These are phyloP conservation scores for Colletotrichum sansevieriae DNA, from an alignment of 2,329 filamentous ascomycete genomes.

Conservation along the genomic window DNA sequence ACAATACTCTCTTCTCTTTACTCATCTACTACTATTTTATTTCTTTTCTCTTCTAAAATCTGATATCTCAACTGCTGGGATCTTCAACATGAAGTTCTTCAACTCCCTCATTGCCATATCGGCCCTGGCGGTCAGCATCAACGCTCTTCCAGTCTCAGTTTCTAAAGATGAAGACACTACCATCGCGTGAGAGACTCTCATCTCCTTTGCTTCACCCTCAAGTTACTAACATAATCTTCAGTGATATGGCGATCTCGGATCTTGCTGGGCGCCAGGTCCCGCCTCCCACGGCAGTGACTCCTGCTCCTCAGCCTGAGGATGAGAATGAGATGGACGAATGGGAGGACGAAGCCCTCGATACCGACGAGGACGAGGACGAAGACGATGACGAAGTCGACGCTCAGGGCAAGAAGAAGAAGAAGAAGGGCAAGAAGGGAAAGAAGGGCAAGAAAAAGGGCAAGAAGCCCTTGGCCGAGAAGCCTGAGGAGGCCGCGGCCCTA, in stretches of 20 bases:
- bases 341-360: conserved; percentile 15
- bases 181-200: conserved; percentile 6
- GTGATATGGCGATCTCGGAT: conserved; percentile 26
- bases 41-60: not conserved
- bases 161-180: conserved; percentile 20
- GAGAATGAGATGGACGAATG: conserved; percentile 22
- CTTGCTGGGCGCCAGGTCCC: conserved; percentile 20
- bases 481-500: conserved; percentile 7
- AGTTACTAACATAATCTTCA: not conserved
- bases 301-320: conserved; percentile 11
- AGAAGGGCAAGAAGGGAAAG: conserved; percentile 39
- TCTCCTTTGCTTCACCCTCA: rapidly evolving
- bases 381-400: conserved; percentile 21
- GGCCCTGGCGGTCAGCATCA: conserved; percentile 39
- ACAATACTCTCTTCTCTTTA: not conserved
- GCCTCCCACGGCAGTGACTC: conserved; percentile 13
- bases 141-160: conserved; percentile 35
- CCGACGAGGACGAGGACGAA: conserved; percentile 18
- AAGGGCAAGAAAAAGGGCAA: conserved; percentile 40
- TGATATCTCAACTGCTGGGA: not conserved
- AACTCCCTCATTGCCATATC: conserved; percentile 30
- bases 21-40: not conserved
- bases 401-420: conserved; percentile 37
- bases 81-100: conserved; percentile 32
- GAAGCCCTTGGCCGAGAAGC: conserved; percentile 25